Conservation (phyloP, 2,329 filamentous ascomycete genomes). For the Paecilomyces sp. region DNA sequence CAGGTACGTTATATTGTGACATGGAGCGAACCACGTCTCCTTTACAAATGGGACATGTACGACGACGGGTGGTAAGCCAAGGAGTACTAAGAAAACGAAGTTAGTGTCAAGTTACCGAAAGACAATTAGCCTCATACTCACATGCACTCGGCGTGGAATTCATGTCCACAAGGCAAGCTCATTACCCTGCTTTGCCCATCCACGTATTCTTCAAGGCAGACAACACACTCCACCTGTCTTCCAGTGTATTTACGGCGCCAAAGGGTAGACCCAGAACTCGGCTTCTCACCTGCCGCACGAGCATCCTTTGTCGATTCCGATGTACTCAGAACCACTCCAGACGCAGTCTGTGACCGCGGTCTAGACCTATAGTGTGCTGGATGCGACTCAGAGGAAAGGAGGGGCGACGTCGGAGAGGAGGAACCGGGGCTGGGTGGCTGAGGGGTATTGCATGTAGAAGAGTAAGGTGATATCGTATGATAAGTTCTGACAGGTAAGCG, state of each 20-base stretch:
- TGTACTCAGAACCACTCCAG: conserved; percentile 18
- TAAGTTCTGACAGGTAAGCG: conserved; percentile 92
- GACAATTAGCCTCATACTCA: conserved; percentile 47
- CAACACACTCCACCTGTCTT: conserved; percentile 79
- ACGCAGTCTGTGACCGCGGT: conserved; percentile 31
- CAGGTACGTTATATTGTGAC: conserved; percentile 34
- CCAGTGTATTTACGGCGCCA: conserved; percentile 54
- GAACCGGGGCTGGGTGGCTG: conserved; percentile 57
- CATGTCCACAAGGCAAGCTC: conserved; percentile 94
- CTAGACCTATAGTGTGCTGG: conserved; percentile 24
- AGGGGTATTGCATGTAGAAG: conserved; percentile 48
- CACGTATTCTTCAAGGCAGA: conserved; percentile 92
- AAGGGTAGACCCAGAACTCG: conserved; percentile 23
- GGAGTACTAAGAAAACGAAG: conserved; percentile 59
- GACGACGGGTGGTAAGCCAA: conserved; percentile 88
- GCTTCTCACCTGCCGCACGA: conserved; percentile 40
- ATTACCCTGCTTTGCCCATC: conserved; percentile 93
- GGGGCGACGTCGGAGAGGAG: conserved; percentile 69
- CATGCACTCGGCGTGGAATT: conserved; percentile 99
- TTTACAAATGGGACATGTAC: conserved; percentile 98
- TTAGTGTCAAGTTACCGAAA: conserved; percentile 11
- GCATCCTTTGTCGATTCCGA: conserved; percentile 18
- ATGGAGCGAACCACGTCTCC: conserved; percentile 75
- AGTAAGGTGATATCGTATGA: conserved; percentile 67
- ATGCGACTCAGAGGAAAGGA: conserved; percentile 46